Conservation (phyloP, 2,329 filamentous ascomycete species). For the Arthroderma sp. region DNA sequence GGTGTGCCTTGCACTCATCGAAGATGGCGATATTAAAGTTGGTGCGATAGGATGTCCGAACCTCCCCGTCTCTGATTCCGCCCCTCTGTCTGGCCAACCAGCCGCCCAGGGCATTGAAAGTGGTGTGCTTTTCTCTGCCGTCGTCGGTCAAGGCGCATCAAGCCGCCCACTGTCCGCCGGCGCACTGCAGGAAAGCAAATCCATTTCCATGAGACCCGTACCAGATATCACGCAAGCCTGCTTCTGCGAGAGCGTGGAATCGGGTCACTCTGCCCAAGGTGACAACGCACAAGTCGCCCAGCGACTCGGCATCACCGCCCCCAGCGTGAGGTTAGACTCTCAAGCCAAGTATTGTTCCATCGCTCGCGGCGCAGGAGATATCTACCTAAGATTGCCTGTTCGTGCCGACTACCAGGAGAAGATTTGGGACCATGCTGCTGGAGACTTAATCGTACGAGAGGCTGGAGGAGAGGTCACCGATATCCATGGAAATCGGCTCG, state of each 20-base stretch:
- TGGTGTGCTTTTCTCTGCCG: constrained; percentile 79
- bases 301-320: constrained; percentile 72
- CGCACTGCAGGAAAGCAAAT: constrained; percentile 35
- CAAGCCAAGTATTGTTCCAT: constrained; percentile 97
- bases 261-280: constrained; percentile 77
- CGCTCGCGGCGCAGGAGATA: constrained; percentile 81
- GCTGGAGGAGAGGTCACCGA: constrained; percentile 88
- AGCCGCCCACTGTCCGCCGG: constrained; percentile 56
- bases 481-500: constrained; percentile 66
- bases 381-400: constrained; percentile 82
- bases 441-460: constrained; percentile 85
- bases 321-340: constrained; percentile 92
- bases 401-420: constrained; percentile 89
- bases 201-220: constrained; percentile 69
- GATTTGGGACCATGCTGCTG: constrained; percentile 98
- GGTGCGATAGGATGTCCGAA: constrained; percentile 94
- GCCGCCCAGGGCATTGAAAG: constrained; percentile 61
- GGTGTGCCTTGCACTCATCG: constrained; percentile 81
- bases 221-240: constrained; percentile 64
- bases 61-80: constrained; percentile 72
- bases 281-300: constrained; percentile 76
- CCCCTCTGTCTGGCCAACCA: constrained; percentile 56
- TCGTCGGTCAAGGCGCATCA: constrained; percentile 65
- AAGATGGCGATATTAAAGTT: constrained; percentile 85
- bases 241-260: constrained; percentile 95